phyloP scores from a whole-genome alignment of 306 rosid species.

The Cucurbita moschata region DNA sequence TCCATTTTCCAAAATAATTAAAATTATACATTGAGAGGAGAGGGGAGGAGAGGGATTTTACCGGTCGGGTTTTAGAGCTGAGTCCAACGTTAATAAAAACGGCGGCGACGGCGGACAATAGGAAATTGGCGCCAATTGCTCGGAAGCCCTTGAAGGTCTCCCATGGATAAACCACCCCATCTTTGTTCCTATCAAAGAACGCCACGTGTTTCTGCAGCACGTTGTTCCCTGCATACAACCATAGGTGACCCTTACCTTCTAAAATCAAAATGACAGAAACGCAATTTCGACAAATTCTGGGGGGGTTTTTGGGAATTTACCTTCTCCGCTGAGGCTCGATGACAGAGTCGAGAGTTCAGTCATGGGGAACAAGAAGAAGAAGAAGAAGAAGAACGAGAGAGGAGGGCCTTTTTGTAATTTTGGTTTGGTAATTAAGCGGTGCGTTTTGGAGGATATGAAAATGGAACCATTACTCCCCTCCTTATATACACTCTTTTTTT shows the following conservation, averaged over 20 bases:
- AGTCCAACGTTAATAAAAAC: constrained; percentile 43
- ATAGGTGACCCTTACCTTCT: too few species aligned
- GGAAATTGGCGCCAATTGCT: constrained; percentile 46
- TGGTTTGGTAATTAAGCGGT: not conserved
- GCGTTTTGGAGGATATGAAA: not conserved
- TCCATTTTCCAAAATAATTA: too few species aligned
- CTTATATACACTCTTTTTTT: too few species aligned
- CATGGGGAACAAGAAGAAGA: not conserved
- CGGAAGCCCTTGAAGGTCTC: constrained; percentile 67
- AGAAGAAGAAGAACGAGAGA: not conserved
- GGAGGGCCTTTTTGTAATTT: too few species aligned
- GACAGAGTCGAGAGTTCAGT: not conserved
- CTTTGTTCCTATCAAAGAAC: constrained; percentile 58
- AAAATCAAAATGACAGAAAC: too few species aligned
- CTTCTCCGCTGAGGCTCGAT: not conserved
- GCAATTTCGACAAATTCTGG: not conserved
- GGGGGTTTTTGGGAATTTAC: not conserved
- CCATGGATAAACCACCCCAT: constrained; percentile 70
- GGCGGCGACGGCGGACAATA: constrained; percentile 21
- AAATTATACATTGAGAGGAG: not conserved
- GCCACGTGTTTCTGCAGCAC: constrained; percentile 58
- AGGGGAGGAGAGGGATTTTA: not conserved
- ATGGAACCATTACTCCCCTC: too few species aligned
- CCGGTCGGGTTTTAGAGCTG: constrained; percentile 55
- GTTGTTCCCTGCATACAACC: not conserved